Evolutionary conservation across 176 grass and related monocot species (phyloP).

Genomic region (Raddia guianensis): DNA sequence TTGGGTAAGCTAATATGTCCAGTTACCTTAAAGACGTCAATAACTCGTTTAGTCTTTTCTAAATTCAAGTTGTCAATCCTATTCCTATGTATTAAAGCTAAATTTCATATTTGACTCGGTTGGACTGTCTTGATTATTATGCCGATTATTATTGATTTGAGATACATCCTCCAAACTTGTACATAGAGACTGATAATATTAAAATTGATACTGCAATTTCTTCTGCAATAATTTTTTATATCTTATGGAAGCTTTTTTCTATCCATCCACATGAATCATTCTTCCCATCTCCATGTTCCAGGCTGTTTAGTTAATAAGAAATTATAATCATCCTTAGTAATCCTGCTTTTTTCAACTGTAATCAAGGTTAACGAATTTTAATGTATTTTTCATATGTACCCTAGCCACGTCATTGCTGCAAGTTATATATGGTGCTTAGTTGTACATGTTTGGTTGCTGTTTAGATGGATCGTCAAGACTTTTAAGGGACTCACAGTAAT

Average conservation of each 20-base stretch:
- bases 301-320: constrained; percentile 2
- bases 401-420: neutral
- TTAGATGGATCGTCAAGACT: no score
- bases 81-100: neutral
- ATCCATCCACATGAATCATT: neutral
- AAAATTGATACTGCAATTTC: neutral
- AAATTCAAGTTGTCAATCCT: constrained; percentile 8
- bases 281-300: neutral
- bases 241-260: neutral
- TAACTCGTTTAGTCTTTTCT: constrained; percentile 14
- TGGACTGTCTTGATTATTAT: constrained; percentile 19
- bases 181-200: neutral
- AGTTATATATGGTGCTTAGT: neutral
- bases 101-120: constrained; percentile 3
- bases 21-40: neutral
- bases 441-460: constrained; percentile 21
- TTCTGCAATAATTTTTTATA: neutral
- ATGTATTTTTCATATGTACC: constrained; percentile 1
- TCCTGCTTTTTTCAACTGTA: neutral
- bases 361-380: neutral
- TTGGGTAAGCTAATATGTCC: constrained; percentile 60
- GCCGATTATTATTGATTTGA: no score
- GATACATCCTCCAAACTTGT: neutral
- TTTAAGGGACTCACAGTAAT: no score
- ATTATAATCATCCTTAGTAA: neutral